Percentiles rank a stretch among this genome's conserved stretches.
These are phyloP conservation scores for Alternaria incomplexa DNA, from an alignment of 2,329 filamentous ascomycete species.

Conservation along the genomic window DNA sequence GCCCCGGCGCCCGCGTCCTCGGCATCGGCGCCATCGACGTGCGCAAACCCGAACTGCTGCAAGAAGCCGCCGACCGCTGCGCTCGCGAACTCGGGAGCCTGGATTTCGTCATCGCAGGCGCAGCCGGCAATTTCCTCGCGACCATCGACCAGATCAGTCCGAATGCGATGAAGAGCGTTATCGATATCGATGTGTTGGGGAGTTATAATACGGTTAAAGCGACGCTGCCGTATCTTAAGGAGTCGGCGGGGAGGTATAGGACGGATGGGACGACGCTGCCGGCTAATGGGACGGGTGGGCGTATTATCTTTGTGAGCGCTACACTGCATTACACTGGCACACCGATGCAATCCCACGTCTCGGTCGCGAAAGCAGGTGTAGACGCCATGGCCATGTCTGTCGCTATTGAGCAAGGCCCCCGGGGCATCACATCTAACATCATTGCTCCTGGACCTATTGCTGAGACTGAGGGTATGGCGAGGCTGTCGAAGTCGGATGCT, in stretches of 20 bases:
- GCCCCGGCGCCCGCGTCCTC: constrained; percentile 81
- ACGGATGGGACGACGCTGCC: constrained; percentile 62
- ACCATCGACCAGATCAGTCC: constrained; percentile 80
- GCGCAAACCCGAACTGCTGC: constrained; percentile 67
- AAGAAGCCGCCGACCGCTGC: constrained; percentile 78
- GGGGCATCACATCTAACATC: constrained; percentile 85
- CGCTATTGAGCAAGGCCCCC: constrained; percentile 87
- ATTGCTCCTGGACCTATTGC: constrained; percentile 87
- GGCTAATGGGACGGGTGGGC: constrained; percentile 68
- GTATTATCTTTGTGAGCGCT: constrained; percentile 88
- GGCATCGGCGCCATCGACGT: constrained; percentile 81
- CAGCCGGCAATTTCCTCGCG: constrained; percentile 93
- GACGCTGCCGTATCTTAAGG: constrained; percentile 79
- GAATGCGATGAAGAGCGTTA: constrained; percentile 94
- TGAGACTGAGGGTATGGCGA: constrained; percentile 71
- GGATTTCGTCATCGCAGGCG: constrained; percentile 93
- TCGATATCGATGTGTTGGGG: constrained; percentile 94
- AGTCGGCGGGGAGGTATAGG: constrained; percentile 70
- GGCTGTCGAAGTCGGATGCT: constrained; percentile 47
- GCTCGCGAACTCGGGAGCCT: constrained; percentile 83
- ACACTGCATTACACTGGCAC: constrained; percentile 90
- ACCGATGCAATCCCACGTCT: constrained; percentile 87
- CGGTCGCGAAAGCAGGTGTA: constrained; percentile 88
- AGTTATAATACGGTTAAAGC: constrained; percentile 96
- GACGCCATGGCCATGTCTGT: constrained; percentile 82